Evolutionary conservation across 208 protist genomes (phyloP).

Genomic region (Entamoeba histolytica): DNA sequence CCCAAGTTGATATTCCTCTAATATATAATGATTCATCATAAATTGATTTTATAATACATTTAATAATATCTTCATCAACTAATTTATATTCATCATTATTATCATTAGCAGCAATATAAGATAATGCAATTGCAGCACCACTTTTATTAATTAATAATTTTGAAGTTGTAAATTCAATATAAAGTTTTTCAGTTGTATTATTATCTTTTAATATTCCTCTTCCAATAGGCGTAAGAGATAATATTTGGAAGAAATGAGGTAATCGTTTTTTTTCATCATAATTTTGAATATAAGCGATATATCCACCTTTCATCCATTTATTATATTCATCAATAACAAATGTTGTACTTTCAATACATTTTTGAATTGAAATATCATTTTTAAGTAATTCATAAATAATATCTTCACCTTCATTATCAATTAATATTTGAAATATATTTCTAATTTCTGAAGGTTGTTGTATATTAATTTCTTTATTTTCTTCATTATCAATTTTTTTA

Average conservation of each 20-base stretch:
- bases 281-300: background rate
- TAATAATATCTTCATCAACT: background rate
- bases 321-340: background rate
- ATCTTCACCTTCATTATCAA: background rate
- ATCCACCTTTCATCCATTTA: background rate
- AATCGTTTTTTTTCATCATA: background rate
- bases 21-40: background rate
- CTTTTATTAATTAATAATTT: background rate
- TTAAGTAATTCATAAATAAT: background rate
- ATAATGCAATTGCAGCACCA: background rate
- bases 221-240: background rate
- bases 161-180: background rate
- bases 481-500: background rate
- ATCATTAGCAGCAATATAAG: background rate
- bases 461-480: background rate
- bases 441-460: too few species aligned
- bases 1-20: background rate
- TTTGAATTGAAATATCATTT: background rate
- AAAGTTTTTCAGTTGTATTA: background rate
- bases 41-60: background rate
- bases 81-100: background rate
- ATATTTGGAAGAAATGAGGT: background rate
- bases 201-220: background rate
- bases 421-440: background rate
- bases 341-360: background rate